Evolutionary conservation across 495 filamentous ascomycete species (phyloP).

Genomic region (Hypoxylon subgilvum): DNA sequence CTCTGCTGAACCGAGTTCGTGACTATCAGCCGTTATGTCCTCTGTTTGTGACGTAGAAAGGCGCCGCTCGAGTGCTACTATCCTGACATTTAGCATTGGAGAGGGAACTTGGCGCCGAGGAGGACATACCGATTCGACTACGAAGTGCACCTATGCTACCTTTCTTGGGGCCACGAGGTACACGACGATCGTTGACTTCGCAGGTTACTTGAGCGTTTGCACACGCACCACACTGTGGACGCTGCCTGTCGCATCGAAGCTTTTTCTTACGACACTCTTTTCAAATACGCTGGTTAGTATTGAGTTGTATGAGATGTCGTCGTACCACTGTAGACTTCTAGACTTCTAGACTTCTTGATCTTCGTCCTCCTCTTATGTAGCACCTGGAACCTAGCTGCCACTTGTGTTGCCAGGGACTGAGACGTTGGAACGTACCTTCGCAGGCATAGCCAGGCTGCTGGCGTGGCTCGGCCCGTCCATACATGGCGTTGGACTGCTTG

Average conservation of each 20-base stretch:
- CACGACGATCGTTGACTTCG: slow-evolving; percentile 54
- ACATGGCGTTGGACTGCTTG: slow-evolving; percentile 27
- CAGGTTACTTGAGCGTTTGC: slow-evolving; percentile 56
- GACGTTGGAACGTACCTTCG: slow-evolving; percentile 35
- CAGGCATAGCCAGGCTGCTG: slow-evolving; percentile 55
- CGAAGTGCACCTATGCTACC: slow-evolving; percentile 59
- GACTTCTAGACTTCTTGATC: background rate
- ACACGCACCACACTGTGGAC: slow-evolving; percentile 58
- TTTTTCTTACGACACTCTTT: slow-evolving; percentile 58
- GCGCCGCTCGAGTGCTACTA: slow-evolving; percentile 47
- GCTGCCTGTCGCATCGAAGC: slow-evolving; percentile 59
- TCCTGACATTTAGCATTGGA: slow-evolving; percentile 8
- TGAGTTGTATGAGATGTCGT: background rate
- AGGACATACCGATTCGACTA: slow-evolving; percentile 52
- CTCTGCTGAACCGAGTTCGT: slow-evolving; percentile 20
- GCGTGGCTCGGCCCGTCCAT: slow-evolving; percentile 41
- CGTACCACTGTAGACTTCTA: background rate
- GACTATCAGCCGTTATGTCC: slow-evolving; percentile 18
- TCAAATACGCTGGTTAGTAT: slow-evolving; percentile 15
- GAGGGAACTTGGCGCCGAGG: background rate
- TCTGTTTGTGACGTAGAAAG: slow-evolving; percentile 43
- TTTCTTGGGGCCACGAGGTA: slow-evolving; percentile 59
- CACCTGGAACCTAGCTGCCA: background rate
- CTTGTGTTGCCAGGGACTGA: slow-evolving; percentile 26
- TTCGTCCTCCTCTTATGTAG: background rate